These are phyloP conservation scores for Phallus indusiatus DNA, from an alignment of 768 basidiomycete species.

Conservation along the genomic window DNA sequence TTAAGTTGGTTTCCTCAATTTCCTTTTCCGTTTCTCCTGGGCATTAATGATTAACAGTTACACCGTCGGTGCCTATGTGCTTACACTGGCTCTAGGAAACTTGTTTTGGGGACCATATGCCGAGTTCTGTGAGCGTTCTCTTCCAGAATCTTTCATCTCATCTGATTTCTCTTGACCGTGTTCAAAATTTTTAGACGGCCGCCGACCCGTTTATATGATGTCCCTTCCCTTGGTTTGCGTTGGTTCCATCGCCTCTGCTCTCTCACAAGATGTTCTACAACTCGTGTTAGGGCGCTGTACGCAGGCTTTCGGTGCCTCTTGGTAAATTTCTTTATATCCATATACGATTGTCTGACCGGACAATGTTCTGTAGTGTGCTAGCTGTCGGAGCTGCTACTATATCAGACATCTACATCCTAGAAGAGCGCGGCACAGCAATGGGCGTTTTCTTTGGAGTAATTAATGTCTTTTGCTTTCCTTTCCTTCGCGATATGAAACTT, in stretches of 20 bases:
- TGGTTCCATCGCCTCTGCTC: constrained; percentile 51
- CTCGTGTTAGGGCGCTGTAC: constrained; percentile 55
- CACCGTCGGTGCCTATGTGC: constrained; percentile 42
- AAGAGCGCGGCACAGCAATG: constrained; percentile 28
- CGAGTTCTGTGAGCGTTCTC: constrained; percentile 36
- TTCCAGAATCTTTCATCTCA: background rate
- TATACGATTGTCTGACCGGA: background rate
- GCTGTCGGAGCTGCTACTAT: constrained; percentile 22
- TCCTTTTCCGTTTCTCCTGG: background rate
- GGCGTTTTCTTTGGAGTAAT: constrained; percentile 39
- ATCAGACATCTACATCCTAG: background rate
- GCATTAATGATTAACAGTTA: constrained; percentile 18
- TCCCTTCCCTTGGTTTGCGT: constrained; percentile 50
- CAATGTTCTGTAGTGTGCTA: constrained; percentile 18
- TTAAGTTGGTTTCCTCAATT: constrained; percentile 35
- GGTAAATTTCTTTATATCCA: background rate
- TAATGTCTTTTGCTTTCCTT: background rate
- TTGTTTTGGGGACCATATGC: constrained; percentile 45
- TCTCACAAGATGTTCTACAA: constrained; percentile 30
- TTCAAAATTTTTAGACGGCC: constrained; percentile 40
- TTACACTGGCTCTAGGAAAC: constrained; percentile 34
- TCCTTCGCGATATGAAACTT: background rate
- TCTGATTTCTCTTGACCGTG: background rate
- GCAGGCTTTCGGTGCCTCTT: constrained; percentile 54
- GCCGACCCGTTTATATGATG: constrained; percentile 49